A percentile compares a stretch with the other conserved stretches of the same genome.
Evolutionary conservation across 2,329 filamentous ascomycete species (phyloP).

Genomic region (Ophiostoma fasciatum): DNA sequence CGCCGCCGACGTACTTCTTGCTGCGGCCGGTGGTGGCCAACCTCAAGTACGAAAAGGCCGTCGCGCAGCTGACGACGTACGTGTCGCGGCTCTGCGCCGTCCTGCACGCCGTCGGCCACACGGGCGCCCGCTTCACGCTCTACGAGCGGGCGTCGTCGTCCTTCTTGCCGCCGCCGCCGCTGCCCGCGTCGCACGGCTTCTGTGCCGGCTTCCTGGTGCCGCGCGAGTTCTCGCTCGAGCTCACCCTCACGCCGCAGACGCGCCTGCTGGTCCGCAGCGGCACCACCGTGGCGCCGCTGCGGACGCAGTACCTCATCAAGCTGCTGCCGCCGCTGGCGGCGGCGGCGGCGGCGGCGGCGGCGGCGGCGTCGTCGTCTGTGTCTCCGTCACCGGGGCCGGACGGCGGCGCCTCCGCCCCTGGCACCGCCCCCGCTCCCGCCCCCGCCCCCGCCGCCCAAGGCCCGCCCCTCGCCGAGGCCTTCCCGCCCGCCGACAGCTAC

Average conservation of each 20-base stretch:
- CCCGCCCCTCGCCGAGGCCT: slow-evolving; percentile 23
- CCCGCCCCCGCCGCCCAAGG: slow-evolving; percentile 12
- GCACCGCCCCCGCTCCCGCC: slow-evolving; percentile 1
- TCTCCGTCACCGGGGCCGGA: no score
- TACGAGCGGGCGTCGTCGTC: slow-evolving; percentile 8
- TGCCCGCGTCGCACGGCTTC: slow-evolving; percentile 29
- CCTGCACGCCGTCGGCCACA: slow-evolving; percentile 20
- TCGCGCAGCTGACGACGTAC: slow-evolving; percentile 23
- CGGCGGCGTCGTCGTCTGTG: no score
- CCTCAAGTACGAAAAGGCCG: slow-evolving; percentile 27
- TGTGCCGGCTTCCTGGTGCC: slow-evolving; percentile 27
- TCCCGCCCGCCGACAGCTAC: slow-evolving; percentile 30
- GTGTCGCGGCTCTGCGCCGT: slow-evolving; percentile 28
- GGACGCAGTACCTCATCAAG: slow-evolving; percentile 28
- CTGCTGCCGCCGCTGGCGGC: slow-evolving; percentile 19
- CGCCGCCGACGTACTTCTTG: slow-evolving; percentile 31
- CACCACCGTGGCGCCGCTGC: slow-evolving; percentile 29
- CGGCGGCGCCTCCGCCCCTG: no score
- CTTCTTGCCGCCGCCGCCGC: slow-evolving; percentile 10
- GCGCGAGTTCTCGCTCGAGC: slow-evolving; percentile 26
- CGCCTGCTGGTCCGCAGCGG: slow-evolving; percentile 29
- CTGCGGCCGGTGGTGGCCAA: slow-evolving; percentile 37
- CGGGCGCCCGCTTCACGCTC: slow-evolving; percentile 8
- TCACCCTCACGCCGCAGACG: slow-evolving; percentile 29
- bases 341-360: no score